A percentile compares a stretch with the other conserved stretches of the same genome.
Evolutionary conservation across 192 early-diverging fungal species (phyloP).

Genomic region (Coemansia sp.): DNA sequence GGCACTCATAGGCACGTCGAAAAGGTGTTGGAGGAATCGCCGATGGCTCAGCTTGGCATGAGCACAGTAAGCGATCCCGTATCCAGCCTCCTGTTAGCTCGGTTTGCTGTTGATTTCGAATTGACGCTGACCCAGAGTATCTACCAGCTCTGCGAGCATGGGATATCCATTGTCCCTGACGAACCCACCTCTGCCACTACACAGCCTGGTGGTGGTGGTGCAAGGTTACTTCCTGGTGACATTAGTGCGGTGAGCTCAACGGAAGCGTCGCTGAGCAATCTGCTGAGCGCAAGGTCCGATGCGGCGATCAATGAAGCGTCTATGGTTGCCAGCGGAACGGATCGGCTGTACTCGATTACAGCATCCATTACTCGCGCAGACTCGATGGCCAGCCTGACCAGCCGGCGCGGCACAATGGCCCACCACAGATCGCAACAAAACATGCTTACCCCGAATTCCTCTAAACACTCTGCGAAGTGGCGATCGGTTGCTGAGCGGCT

Average conservation of each 20-base stretch:
- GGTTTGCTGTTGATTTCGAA: slow-evolving; percentile 50
- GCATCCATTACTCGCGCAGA: slow-evolving; percentile 30
- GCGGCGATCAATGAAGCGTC: not conserved
- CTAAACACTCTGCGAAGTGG: slow-evolving; percentile 36
- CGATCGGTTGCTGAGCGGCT: slow-evolving; percentile 35
- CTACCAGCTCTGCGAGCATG: slow-evolving; percentile 55
- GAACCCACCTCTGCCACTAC: not conserved
- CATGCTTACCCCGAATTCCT: slow-evolving; percentile 14
- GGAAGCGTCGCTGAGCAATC: slow-evolving; percentile 23
- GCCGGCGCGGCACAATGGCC: slow-evolving; percentile 15
- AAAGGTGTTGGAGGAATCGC: slow-evolving; percentile 3
- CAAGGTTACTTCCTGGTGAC: not conserved
- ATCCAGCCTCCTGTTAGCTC: slow-evolving; percentile 38
- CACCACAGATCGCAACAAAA: not conserved
- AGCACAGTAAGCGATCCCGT: slow-evolving; percentile 40
- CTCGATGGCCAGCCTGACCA: slow-evolving; percentile 38
- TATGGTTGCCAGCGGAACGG: not conserved
- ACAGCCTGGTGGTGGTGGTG: not conserved
- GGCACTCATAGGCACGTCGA: slow-evolving; percentile 32
- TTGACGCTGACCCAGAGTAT: slow-evolving; percentile 51
- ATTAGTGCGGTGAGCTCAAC: slow-evolving; percentile 17
- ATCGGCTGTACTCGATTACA: slow-evolving; percentile 29
- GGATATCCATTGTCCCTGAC: slow-evolving; percentile 34
- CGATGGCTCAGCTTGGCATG: slow-evolving; percentile 36
- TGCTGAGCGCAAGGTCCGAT: slow-evolving; percentile 6